Evolutionary conservation across 768 basidiomycete genomes (phyloP), one percentile per base, ranked within the genome.

Genomic region (Pleurotus djamor): DNA sequence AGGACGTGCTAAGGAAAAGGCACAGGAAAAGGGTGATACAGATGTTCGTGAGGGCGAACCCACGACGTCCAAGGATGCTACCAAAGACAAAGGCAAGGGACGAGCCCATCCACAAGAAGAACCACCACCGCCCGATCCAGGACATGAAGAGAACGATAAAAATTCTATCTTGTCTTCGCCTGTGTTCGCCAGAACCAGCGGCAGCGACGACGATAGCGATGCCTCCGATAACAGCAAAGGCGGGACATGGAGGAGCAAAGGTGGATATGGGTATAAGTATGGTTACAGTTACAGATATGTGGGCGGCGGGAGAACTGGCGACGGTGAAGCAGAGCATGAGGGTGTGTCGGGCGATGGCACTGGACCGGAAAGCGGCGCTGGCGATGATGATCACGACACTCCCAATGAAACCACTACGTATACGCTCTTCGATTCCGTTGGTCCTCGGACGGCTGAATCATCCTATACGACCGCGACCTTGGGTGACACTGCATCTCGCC

Each of bases 1-100:
- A 61, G 61, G 60, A 34, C 56, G 60, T 37, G 57, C 59, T 34
- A 58, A 61, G 48, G 57, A 48, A 63, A 5, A 50, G 21, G 21
- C 21, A 28, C 21, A 28, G 17, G 54, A 32, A 10, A 41, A 32
- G 13, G 41, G 17, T 56, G 54, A 45, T 9, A 21, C 38, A 7
- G 54, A 45, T 5, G 16, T 41, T 28, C 21, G 3, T n/a, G 41
- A n/a, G 10, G 52, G 28, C 9, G 35, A 36, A 5, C n/a, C 52
- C 17, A 5, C 45, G 12, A 47, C 45, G 17, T 17, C 33, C 13
- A 13, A 17, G 28, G 36, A 36, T 14, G 17, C 9, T 16, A 41
- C 41, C 9, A 56, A 43, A 56, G 54, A 32, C 54, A 56, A 56
- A 32, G 41, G 37, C 14, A 56, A 56, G 41, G 37, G 21, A 7